phyloP scores from a whole-genome alignment of 1,284 basidiomycete genomes.

The Sanguinoderma infundibulare region DNA sequence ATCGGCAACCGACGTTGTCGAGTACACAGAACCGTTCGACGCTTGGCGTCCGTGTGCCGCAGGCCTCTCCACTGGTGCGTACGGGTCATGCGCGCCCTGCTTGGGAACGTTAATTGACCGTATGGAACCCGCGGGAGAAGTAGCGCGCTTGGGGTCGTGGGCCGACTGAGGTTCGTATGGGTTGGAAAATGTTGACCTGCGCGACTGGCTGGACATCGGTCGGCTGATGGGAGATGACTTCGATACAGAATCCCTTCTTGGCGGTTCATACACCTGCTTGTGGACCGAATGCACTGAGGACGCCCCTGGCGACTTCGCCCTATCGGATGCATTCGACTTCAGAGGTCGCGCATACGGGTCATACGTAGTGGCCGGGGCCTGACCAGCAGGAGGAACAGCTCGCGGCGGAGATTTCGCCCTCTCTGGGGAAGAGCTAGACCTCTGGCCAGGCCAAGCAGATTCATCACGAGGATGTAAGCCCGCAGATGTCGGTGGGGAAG shows the following conservation, averaged over 20 bases:
- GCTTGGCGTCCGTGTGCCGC: constrained; percentile 45
- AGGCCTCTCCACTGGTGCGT: constrained; percentile 25
- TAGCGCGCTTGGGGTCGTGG: constrained; percentile 20
- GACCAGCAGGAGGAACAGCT: constrained; percentile 7
- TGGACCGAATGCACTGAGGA: constrained; percentile 29
- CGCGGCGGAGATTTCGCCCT: constrained; percentile 30
- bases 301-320: constrained; percentile 31
- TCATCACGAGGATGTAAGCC: constrained; percentile 5
- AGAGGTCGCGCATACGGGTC: constrained; percentile 19
- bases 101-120: constrained; percentile 26
- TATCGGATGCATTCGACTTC: constrained; percentile 16
- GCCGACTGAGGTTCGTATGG: constrained; percentile 18
- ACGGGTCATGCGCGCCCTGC: constrained; percentile 26
- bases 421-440: constrained; percentile 24
- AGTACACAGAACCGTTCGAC: constrained; percentile 55
- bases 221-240: constrained; percentile 9
- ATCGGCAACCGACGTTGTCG: constrained; percentile 42
- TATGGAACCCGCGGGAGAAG: constrained; percentile 32
- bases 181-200: constrained; percentile 22
- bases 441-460: constrained; percentile 2
- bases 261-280: constrained; percentile 15
- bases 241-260: constrained; percentile 10
- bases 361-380: constrained; percentile 10
- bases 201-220: constrained; percentile 23
- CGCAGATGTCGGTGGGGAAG: constrained; percentile 10